Base-by-base conservation (phyloP, 306 rosid species). In the Gleditsia sinensis region DNA sequence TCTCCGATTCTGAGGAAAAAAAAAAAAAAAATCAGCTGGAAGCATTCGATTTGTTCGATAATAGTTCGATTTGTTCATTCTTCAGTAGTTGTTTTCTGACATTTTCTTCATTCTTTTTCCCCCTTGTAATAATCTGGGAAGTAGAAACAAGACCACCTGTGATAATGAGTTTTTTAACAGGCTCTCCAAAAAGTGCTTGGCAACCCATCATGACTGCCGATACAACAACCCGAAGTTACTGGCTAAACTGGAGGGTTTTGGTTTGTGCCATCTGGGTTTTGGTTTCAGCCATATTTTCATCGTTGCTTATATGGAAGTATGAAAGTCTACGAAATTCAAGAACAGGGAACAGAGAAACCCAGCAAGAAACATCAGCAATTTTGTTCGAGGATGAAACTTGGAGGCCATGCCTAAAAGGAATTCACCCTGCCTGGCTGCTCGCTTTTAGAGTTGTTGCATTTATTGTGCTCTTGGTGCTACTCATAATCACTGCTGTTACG, bases 361-460 rank as follows among this genome's bases (percentile, higher is more conserved):
- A 72, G 65, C 67, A 80, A 71, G 84, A 87, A 81, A 39, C 57
- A 10, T 45, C 85, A 25, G 82, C 86, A 28, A 57, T 71, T 82
- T 74, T 95, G 84, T 92, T 84, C 60, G 98, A 90, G 23, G 98
- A 92, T 81, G 98, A 95, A 68, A 88, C 92, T n/a, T 95, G 98
- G 99, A 86, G 83, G 79, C 93, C 99, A 43, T 92, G 99, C 60
- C 76, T 95, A 11, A 92, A 87, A 75, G 94, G 89, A 53, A 85
- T 95, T 49, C 99, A 92, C 75, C 99, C 99, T 14, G 92, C 88
- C 28, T 95, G 98, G 99, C 74, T 95, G 3, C 81, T 95, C 72
- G 92, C 83, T 33, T 95, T 90, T 69, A 82, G 99, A 88, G 73
- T 90, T 40, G 28, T 87, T 74, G 96, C 98, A 55, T 95, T 95